These are phyloP conservation scores for Apiospora phragmitis DNA, from an alignment of 2,329 filamentous ascomycete genomes.

Conservation along the genomic window DNA sequence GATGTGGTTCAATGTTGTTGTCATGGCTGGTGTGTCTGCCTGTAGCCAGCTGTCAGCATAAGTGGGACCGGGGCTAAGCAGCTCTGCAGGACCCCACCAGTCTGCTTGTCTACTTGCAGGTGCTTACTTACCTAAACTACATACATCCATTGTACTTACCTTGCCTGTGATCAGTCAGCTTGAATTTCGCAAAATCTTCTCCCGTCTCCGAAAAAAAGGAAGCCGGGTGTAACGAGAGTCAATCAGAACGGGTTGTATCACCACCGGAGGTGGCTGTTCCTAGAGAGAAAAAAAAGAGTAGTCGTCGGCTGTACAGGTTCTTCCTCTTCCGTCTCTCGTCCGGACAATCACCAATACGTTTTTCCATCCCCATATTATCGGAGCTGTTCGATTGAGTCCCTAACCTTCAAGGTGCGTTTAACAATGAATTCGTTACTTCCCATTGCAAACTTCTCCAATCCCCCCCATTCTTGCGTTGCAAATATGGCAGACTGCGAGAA, in stretches of 20 bases:
- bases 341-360: slow-evolving; percentile 25
- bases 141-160: no score
- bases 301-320: slow-evolving; percentile 27
- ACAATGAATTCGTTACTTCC: background rate
- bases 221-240: background rate
- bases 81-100: background rate
- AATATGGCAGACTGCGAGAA: background rate
- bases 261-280: slow-evolving; percentile 4
- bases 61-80: no score
- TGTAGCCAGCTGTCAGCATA: no score
- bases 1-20: no score
- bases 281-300: slow-evolving; percentile 12
- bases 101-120: background rate
- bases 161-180: background rate
- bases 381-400: slow-evolving; percentile 10
- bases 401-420: slow-evolving; percentile 18
- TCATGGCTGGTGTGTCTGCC: no score
- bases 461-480: background rate
- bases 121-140: no score
- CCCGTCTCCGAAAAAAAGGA: slow-evolving; percentile 22
- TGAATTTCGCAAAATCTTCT: slow-evolving; percentile 22
- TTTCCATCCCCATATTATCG: slow-evolving; percentile 29
- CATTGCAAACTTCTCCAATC: background rate
- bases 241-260: slow-evolving; percentile 1
- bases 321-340: slow-evolving; percentile 29